Evolutionary conservation across 345 rosid genomes (phyloP).

Genomic region (Carallia pectinifolia): DNA sequence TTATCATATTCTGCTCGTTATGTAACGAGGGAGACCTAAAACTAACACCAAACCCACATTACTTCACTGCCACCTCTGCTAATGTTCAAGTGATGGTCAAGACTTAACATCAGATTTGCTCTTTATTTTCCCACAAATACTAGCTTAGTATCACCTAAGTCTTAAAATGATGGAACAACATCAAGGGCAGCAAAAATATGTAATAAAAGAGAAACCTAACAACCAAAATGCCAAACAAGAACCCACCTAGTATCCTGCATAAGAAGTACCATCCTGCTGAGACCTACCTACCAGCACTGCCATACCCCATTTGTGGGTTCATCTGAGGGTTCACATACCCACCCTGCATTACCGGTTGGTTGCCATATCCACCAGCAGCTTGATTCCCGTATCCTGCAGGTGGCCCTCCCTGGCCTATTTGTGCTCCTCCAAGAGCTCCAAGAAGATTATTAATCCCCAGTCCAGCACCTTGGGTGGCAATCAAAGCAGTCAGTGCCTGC

Average conservation of each 20-base stretch:
- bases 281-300: constrained; percentile 29
- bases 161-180: neutral
- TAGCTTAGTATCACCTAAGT: too few relatives aligned
- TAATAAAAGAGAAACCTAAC: neutral
- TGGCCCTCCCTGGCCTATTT: constrained; percentile 32
- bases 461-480: constrained; percentile 42
- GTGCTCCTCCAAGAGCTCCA: constrained; percentile 30
- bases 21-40: too few relatives aligned
- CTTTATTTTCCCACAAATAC: neutral
- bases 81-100: neutral
- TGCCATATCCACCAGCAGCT: constrained; percentile 32
- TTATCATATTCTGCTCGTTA: too few relatives aligned
- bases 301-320: constrained; percentile 40
- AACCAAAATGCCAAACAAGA: constrained; percentile 7
- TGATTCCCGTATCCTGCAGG: constrained; percentile 50
- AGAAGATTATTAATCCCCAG: constrained; percentile 37
- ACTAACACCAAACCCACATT: too few relatives aligned
- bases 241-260: constrained; percentile 38
- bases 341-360: constrained; percentile 31
- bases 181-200: neutral
- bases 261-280: constrained; percentile 36
- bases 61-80: too few relatives aligned
- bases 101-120: neutral
- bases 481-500: constrained; percentile 45
- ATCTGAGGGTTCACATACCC: constrained; percentile 36